These are phyloP conservation scores for Botrytis sinoallii DNA, from an alignment of 2,329 filamentous ascomycete genomes.

Conservation along the genomic window DNA sequence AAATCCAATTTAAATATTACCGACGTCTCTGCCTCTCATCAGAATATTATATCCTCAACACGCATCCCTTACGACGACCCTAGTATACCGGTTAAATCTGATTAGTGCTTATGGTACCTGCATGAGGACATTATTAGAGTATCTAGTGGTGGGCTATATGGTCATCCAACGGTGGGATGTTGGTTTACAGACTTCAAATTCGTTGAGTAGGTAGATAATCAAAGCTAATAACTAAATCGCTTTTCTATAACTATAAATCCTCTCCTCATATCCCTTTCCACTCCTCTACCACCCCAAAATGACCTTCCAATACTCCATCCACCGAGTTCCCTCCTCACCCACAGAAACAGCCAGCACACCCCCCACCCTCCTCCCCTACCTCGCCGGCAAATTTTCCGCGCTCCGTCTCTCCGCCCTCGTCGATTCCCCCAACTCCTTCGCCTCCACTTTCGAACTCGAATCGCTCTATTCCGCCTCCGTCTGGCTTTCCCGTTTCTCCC, in stretches of 20 bases:
- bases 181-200: too few species aligned
- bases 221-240: not conserved
- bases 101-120: not conserved
- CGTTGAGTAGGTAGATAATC: not conserved
- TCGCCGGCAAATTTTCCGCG: slow-evolving; percentile 31
- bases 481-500: slow-evolving; percentile 34
- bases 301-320: slow-evolving; percentile 27
- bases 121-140: not conserved
- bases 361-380: slow-evolving; percentile 25
- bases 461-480: slow-evolving; percentile 29
- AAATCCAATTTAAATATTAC: too few species aligned
- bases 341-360: slow-evolving; percentile 19
- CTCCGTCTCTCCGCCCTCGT: slow-evolving; percentile 37
- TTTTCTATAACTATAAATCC: not conserved
- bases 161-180: not conserved
- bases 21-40: too few species aligned
- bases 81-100: not conserved
- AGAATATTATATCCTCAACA: too few species aligned
- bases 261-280: too few species aligned
- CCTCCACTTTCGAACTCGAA: slow-evolving; percentile 37
- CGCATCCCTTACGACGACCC: not conserved
- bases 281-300: slow-evolving; percentile 1
- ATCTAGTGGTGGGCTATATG: not conserved
- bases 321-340: slow-evolving; percentile 18
- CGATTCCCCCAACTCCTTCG: slow-evolving; percentile 34